These are phyloP conservation scores for Neoascochyta sp. DNA, from an alignment of 2,329 filamentous ascomycete genomes.

Conservation along the genomic window DNA sequence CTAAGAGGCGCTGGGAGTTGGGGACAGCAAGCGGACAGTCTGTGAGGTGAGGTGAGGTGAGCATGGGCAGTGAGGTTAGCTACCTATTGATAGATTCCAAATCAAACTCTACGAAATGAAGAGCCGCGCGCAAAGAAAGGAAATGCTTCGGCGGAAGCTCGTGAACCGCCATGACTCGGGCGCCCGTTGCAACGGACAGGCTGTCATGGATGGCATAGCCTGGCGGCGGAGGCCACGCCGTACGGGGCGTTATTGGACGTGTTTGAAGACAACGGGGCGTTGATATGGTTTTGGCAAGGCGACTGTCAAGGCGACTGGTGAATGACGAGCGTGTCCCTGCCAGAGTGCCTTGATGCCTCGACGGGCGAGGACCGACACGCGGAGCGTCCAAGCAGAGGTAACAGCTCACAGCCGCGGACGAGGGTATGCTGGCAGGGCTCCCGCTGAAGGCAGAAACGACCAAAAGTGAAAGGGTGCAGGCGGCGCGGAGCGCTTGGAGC, in stretches of 20 bases:
- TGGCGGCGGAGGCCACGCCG: too few species aligned
- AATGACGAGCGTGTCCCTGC: slow-evolving; percentile 20
- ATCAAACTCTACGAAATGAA: slow-evolving; percentile 14
- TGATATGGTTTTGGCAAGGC: too few species aligned
- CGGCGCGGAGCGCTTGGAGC: slow-evolving; percentile 13
- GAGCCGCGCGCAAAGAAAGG: slow-evolving; percentile 7
- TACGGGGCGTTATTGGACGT: too few species aligned
- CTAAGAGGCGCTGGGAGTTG: slow-evolving; percentile 10
- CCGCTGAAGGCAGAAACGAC: slow-evolving; percentile 20
- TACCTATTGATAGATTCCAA: too few species aligned
- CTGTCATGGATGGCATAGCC: too few species aligned
- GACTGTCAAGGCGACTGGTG: slow-evolving; percentile 10
- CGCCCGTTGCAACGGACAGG: too few species aligned
- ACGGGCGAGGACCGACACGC: too few species aligned
- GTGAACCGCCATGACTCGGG: slow-evolving; percentile 1
- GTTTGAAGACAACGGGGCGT: slow-evolving; percentile 4
- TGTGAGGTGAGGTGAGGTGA: too few species aligned
- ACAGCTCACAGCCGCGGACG: too few species aligned
- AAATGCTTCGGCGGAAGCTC: slow-evolving; percentile 5
- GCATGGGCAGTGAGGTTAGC: too few species aligned
- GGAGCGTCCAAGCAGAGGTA: too few species aligned
- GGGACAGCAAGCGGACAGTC: slow-evolving; percentile 9
- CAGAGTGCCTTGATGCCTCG: too few species aligned
- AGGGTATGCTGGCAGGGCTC: slow-evolving; percentile 13
- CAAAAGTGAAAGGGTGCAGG: slow-evolving; percentile 21